A percentile compares a stretch with the other conserved stretches of the same genome.
Evolutionary conservation across 192 early-diverging fungal genomes (phyloP).

Genomic region (Coemansia sp.): DNA sequence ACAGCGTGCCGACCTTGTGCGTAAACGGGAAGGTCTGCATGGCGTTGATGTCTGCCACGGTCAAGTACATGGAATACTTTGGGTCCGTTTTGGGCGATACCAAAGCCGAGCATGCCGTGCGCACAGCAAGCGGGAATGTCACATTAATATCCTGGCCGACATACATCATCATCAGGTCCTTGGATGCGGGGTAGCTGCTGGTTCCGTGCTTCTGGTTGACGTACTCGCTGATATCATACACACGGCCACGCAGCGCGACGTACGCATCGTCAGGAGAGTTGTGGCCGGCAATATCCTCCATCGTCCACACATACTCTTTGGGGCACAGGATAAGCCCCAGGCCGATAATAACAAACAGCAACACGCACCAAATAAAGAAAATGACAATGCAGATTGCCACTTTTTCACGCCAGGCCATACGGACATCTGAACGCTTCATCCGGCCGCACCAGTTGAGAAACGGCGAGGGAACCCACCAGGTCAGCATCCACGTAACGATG

Average conservation of each 20-base stretch:
- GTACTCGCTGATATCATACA: conserved; percentile 67
- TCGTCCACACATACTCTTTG: conserved; percentile 66
- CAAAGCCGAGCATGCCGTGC: conserved; percentile 58
- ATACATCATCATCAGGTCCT: conserved; percentile 47
- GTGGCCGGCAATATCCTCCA: conserved; percentile 62
- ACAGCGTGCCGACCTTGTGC: conserved; percentile 33
- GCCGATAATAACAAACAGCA: conserved; percentile 87
- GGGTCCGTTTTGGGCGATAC: conserved; percentile 25
- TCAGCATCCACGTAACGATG: conserved; percentile 36
- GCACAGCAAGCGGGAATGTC: conserved; percentile 61
- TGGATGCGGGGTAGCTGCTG: conserved; percentile 18
- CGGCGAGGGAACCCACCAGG: conserved; percentile 47
- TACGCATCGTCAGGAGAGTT: conserved; percentile 52
- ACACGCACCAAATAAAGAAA: conserved; percentile 70
- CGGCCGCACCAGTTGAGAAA: conserved; percentile 50
- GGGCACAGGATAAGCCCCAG: conserved; percentile 72
- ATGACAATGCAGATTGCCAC: conserved; percentile 83
- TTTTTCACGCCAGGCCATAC: conserved; percentile 97
- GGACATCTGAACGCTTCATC: conserved; percentile 87
- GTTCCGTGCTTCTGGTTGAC: conserved; percentile 57
- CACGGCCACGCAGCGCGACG: conserved; percentile 68
- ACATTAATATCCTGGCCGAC: conserved; percentile 56
- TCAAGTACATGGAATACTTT: conserved; percentile 33
- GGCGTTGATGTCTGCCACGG: conserved; percentile 28
- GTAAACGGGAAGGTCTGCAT: conserved; percentile 34